Evolutionary conservation across 1,139 yeast species (phyloP).

Genomic region (Lodderomyces beijingensis): DNA sequence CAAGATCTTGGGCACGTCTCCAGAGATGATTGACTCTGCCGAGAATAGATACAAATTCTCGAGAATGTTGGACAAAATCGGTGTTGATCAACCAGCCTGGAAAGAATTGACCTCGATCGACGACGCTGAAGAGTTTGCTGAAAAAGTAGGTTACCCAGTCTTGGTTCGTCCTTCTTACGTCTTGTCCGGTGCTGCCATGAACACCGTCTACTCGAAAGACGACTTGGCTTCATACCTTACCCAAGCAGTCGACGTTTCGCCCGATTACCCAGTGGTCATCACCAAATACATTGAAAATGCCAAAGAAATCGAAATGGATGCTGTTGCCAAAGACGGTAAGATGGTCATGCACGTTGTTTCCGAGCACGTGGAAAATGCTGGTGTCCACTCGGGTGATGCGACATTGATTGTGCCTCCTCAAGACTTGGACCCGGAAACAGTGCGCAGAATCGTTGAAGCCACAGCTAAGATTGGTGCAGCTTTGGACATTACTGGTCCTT

Average conservation of each 20-base stretch:
- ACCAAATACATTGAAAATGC: conserved; percentile 97
- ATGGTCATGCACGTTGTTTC: conserved; percentile 96
- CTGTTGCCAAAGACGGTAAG: conserved; percentile 94
- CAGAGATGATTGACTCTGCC: conserved; percentile 97
- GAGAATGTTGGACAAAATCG: conserved; percentile 93
- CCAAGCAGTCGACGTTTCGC: conserved; percentile 96
- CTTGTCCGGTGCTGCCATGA: conserved; percentile 98
- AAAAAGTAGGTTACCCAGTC: conserved; percentile 89
- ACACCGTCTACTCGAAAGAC: conserved; percentile 85
- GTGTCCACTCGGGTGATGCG: conserved; percentile 99
- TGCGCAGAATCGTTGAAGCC: conserved; percentile 65
- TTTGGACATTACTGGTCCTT: conserved; percentile 95
- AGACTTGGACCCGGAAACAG: conserved; percentile 64
- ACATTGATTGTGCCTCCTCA: conserved; percentile 97
- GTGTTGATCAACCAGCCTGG: conserved; percentile 99
- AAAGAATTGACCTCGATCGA: conserved; percentile 91
- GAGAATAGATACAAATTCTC: conserved; percentile 98
- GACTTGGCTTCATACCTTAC: conserved; percentile 85
- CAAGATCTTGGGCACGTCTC: conserved; percentile 93
- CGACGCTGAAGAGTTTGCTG: conserved; percentile 92
- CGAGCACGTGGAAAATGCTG: conserved; percentile 98
- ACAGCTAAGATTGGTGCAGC: conserved; percentile 97
- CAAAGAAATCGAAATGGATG: conserved; percentile 98
- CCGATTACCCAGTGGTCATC: conserved; percentile 96
- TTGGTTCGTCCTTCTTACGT: conserved; percentile 97